Evolutionary conservation across 345 rosid species (phyloP), one percentile per base, ranked within the genome.

Genomic region (Populus nigra): DNA sequence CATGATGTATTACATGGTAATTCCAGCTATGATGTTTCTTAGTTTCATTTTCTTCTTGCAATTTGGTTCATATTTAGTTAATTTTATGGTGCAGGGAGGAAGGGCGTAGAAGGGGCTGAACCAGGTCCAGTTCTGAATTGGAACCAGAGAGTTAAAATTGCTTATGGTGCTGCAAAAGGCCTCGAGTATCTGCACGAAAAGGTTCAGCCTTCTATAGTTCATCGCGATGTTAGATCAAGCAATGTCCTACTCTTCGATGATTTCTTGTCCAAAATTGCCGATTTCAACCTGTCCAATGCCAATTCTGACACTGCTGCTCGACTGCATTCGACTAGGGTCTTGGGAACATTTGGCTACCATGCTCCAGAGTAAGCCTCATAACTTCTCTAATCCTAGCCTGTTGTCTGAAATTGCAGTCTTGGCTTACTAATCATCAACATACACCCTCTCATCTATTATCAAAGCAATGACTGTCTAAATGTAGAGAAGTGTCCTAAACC

Each of bases 261-360:
- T 73, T 96, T 92, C 79, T 62, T 74, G 27, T 77, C 98, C 43
- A 96, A 94, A 86, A 90, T 96, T 68, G 98, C 97, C 0, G 98
- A 96, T 87, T 96, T 96, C 84, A 96, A 90, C 87, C 78, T 92
- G 86, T 88, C 98, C 50, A 96, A 84, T 74, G 97, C 91, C 49
- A 88, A 97, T 13, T 92, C 99, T 4, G 99, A 96, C 65, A 87
- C 96, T 0, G 92, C 97, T 16, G 98, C 98, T 23, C 90, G 98
- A 43, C 88, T 96, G 83, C 99, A 96, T 76, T 94, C 98, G 0
- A 96, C 99, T 47, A 88, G 99, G 78, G 98, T 96, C 75, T 81
- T 94, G 85, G 99, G 99, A 78, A 96, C 99, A 29, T 96, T 96
- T 50, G 99, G 99, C 17, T 96, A 96, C 85, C 99, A 96, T 83